Base-by-base conservation (phyloP, 164 flowering plant genomes). In the Magnolia sinica region DNA sequence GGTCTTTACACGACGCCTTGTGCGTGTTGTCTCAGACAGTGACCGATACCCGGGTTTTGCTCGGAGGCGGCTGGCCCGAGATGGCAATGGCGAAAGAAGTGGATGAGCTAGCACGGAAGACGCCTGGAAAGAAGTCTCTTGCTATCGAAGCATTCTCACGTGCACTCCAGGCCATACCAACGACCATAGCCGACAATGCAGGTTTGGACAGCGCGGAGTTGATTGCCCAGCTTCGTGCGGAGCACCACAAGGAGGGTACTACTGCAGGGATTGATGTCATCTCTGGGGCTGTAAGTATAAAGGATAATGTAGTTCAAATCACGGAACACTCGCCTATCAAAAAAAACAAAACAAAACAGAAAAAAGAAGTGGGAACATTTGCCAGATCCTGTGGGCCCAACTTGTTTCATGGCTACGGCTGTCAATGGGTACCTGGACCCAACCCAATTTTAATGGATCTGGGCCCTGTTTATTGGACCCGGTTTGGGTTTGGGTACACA, bases 21-120 rank as follows among this genome's bases (percentile, higher is more conserved):
- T 96, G 99, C 76, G 98, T 96, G 76, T 88, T 96, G 69, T 91
- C 98, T 18, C 99, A 96, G 84, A 96, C 99, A 11, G 98, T 94
- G 64, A 88, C 77, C 75, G 99, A 96, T 81, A 92, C 92, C 81
- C 86, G 98, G 80, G 97, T 96, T 73, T 82, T 96, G 80, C 86
- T 91, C 76, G 99, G 99, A 74, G 98, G 99, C 75, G 98, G 99
- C 51, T 96, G 99, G 98, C 98, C 99, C 64, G 99, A 96, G 89
- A 92, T 96, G 99, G 90, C 92, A 76, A 94, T 96, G 99, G 88
- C 98, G 49, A 96, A 91, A 84, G 97, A 88, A 77, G 95, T 96
- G 70, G 99, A 96, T 86, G 97, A 91, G 73, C 83, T 96, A 81
- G 99, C 98, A 20, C 84, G 92, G 23, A 91, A 80, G 79, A 96